Evolutionary conservation across 208 protist species (phyloP).

Genomic region (Endotrypanum monterogeii): DNA sequence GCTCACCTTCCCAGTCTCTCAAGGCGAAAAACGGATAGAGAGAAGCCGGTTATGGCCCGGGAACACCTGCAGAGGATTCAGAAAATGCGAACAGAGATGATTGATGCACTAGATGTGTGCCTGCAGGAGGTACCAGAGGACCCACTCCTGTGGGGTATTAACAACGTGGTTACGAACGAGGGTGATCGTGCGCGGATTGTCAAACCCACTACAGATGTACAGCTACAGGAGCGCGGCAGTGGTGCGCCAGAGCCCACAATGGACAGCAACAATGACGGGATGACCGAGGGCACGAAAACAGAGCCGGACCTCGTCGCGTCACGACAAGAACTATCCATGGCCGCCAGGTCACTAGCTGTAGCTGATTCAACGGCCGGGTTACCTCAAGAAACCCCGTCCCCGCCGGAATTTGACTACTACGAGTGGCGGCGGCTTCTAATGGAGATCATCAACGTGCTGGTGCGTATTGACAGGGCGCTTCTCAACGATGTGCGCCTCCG

Average conservation of each 20-base stretch:
- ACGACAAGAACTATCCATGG: conserved; percentile 11
- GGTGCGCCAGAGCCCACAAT: background rate
- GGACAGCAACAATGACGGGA: conserved; percentile 7
- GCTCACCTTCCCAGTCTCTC: no score
- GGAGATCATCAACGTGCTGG: conserved; percentile 52
- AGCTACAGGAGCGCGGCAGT: background rate
- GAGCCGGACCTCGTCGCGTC: conserved; percentile 2
- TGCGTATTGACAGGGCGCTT: conserved; percentile 50
- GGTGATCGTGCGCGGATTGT: conserved; percentile 1
- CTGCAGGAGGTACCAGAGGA: conserved; percentile 63
- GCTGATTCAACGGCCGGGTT: conserved; percentile 5
- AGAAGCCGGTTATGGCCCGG: background rate
- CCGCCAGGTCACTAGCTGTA: background rate
- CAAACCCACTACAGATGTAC: conserved; percentile 1
- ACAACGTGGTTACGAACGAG: background rate
- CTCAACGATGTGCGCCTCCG: conserved; percentile 23
- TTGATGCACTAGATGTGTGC: conserved; percentile 83
- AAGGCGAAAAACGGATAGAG: conserved; percentile 1
- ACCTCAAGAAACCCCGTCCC: background rate
- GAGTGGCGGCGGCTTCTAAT: conserved; percentile 57
- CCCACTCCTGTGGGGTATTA: conserved; percentile 8
- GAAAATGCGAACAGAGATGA: conserved; percentile 64
- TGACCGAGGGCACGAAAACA: conserved; percentile 4
- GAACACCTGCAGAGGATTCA: conserved; percentile 30
- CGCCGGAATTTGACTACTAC: conserved; percentile 29